phyloP scores from a whole-genome alignment of 2,329 filamentous ascomycete species.

The Trichoderma sp. region DNA sequence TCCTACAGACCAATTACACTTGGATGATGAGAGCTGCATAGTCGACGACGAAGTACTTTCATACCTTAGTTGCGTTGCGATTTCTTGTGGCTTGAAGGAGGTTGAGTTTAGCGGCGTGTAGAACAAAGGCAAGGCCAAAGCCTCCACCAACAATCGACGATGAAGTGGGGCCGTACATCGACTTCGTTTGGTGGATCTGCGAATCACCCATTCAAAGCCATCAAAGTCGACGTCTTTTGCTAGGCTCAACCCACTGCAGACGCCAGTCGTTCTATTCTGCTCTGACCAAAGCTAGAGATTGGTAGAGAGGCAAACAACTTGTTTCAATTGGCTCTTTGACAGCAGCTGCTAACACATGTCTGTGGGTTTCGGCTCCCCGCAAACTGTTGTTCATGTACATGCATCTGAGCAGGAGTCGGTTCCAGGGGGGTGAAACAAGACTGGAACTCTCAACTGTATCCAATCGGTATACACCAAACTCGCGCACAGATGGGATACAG shows the following conservation, averaged over 20 bases:
- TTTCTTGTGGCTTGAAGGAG: not conserved
- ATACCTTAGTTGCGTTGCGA: not conserved
- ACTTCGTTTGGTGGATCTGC: conserved; percentile 8
- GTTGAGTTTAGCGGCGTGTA: conserved; percentile 5
- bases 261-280: not conserved
- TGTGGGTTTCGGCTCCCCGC: not conserved
- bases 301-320: not conserved
- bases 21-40: not conserved
- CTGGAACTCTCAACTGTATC: not conserved
- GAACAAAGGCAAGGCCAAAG: not conserved
- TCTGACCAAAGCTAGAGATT: not conserved
- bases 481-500: not conserved
- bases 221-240: not conserved
- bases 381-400: not conserved
- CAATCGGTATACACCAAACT: not conserved
- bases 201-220: not conserved
- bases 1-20: too few relatives aligned
- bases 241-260: not conserved
- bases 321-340: not conserved
- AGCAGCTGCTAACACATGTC: not conserved
- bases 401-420: conserved; percentile 17
- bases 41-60: not conserved
- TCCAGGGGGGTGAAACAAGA: conserved; percentile 18
- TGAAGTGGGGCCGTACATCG: conserved; percentile 21
- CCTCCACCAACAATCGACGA: conserved; percentile 14